Percentiles rank a stretch among this genome's conserved stretches.
Conservation (phyloP, 495 filamentous ascomycete genomes). For the Penicillium paradoxum region DNA sequence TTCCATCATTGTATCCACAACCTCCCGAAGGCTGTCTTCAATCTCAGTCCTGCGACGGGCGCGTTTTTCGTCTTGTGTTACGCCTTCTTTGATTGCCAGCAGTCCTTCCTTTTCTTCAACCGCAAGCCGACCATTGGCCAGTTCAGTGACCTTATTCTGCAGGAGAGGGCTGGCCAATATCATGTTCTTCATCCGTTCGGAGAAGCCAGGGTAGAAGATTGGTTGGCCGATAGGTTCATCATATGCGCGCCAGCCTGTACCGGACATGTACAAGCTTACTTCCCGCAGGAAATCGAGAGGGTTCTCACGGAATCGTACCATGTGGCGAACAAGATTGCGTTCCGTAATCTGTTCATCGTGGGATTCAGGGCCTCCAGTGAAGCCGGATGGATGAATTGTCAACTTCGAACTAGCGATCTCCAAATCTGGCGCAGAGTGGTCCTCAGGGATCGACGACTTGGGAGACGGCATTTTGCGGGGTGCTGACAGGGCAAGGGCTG, state of each 20-base stretch:
- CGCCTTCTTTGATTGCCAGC: conserved; percentile 44
- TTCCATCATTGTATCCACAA: conserved; percentile 78
- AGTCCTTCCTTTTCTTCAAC: conserved; percentile 74
- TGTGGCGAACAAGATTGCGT: conserved; percentile 70
- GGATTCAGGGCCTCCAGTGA: conserved; percentile 36
- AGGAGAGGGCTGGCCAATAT: conserved; percentile 74
- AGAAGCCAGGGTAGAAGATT: conserved; percentile 88
- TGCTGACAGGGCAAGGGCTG: background rate
- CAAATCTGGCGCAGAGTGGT: conserved; percentile 67
- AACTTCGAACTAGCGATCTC: conserved; percentile 76
- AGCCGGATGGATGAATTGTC: conserved; percentile 75
- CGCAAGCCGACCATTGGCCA: conserved; percentile 66
- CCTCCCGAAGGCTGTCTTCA: conserved; percentile 61
- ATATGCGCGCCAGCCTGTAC: conserved; percentile 90
- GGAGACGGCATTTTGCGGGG: conserved; percentile 31
- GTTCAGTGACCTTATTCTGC: conserved; percentile 64
- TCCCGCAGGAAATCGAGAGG: conserved; percentile 84
- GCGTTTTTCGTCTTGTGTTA: conserved; percentile 43
- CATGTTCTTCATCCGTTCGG: conserved; percentile 75
- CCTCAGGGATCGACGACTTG: conserved; percentile 28
- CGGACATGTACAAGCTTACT: conserved; percentile 82
- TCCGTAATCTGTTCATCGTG: conserved; percentile 51
- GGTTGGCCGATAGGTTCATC: conserved; percentile 85
- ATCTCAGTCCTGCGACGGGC: conserved; percentile 55
- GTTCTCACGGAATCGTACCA: conserved; percentile 71